Evolutionary conservation across 768 basidiomycete genomes (phyloP).

Genomic region (Tulasnella calospora): DNA sequence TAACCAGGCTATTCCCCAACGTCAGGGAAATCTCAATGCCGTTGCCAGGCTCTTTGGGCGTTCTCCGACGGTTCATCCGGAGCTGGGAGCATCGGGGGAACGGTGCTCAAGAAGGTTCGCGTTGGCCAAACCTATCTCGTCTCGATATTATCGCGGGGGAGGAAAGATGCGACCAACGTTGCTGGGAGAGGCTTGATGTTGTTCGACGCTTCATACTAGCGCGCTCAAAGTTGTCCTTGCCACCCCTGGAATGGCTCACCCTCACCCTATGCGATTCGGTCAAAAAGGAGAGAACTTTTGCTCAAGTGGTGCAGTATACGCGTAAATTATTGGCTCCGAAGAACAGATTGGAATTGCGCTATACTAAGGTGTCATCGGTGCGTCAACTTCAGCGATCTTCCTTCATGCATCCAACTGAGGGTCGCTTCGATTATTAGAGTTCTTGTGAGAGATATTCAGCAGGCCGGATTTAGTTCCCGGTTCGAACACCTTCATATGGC

Average conservation of each 20-base stretch:
- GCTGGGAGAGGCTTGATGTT: neutral
- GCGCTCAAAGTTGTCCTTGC: neutral
- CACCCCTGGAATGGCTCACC: neutral
- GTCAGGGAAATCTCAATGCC: neutral
- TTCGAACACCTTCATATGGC: neutral
- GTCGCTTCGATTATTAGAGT: neutral
- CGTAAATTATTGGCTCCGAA: neutral
- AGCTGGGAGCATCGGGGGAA: neutral
- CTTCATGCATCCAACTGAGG: neutral
- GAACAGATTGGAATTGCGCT: neutral
- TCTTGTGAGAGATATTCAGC: neutral
- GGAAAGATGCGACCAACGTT: neutral
- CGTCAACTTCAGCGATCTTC: neutral
- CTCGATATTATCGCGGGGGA: neutral
- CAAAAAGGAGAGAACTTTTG: neutral
- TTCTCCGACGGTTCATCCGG: neutral
- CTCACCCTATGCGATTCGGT: neutral
- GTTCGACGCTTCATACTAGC: neutral
- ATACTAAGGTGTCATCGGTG: neutral
- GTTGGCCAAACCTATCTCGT: neutral
- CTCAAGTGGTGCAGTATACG: neutral
- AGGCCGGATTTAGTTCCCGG: neutral
- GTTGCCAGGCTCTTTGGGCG: neutral
- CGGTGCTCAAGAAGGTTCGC: neutral
- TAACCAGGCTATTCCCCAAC: neutral